phyloP scores from a whole-genome alignment of 176 grass and related monocot species.

The Oryza coarctata region DNA sequence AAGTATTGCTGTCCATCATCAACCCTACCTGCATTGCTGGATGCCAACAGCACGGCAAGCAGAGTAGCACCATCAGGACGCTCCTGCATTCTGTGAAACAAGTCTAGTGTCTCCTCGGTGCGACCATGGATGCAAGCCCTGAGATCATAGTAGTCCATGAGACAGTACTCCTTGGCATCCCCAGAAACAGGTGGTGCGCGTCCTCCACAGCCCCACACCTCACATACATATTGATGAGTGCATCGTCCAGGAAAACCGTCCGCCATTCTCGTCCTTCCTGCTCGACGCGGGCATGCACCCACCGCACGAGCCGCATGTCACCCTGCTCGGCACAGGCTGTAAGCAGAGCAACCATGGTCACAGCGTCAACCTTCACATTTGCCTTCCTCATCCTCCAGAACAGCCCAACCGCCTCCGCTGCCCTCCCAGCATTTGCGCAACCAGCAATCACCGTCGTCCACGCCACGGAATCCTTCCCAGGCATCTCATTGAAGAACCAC shows the following conservation, averaged over 20 bases:
- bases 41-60: slow-evolving; percentile 53
- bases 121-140: slow-evolving; percentile 57
- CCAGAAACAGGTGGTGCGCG: slow-evolving; percentile 43
- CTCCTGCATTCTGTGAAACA: slow-evolving; percentile 54
- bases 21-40: slow-evolving; percentile 49
- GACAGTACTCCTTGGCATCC: slow-evolving; percentile 55
- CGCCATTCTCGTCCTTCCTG: neutral
- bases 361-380: slow-evolving; percentile 42
- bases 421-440: slow-evolving; percentile 41
- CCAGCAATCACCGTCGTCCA: slow-evolving; percentile 70
- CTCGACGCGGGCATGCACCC: slow-evolving; percentile 48
- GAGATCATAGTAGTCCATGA: slow-evolving; percentile 80
- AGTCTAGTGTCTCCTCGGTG: slow-evolving; percentile 44
- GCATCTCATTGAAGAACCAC: slow-evolving; percentile 53
- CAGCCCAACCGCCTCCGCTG: slow-evolving; percentile 39
- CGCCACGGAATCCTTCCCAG: slow-evolving; percentile 38
- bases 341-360: slow-evolving; percentile 53
- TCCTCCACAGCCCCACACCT: slow-evolving; percentile 59
- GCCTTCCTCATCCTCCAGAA: slow-evolving; percentile 55
- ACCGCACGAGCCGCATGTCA: slow-evolving; percentile 57
- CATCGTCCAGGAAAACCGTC: slow-evolving; percentile 50
- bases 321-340: slow-evolving; percentile 49
- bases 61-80: slow-evolving; percentile 48
- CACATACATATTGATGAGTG: slow-evolving; percentile 66
- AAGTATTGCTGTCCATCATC: slow-evolving; percentile 53